phyloP scores from a whole-genome alignment of 2,329 filamentous ascomycete species.

The Bretziella fagacearum region DNA sequence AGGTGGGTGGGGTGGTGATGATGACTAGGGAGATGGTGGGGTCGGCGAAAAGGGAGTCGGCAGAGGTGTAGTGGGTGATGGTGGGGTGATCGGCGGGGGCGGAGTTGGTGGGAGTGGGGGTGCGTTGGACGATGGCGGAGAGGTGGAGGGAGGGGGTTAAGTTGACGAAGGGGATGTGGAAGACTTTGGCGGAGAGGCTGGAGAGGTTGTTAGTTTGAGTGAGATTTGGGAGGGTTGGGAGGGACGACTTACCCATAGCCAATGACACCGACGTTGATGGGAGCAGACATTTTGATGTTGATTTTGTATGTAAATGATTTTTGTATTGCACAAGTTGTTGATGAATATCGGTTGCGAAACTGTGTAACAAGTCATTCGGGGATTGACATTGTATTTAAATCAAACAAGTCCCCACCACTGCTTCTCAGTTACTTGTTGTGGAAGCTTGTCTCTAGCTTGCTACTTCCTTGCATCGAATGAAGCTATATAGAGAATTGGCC shows the following conservation, averaged over 20 bases:
- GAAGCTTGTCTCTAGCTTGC: no score
- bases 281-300: slow-evolving; percentile 8
- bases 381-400: no score
- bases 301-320: not conserved
- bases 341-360: no score
- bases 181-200: slow-evolving; percentile 54
- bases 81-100: slow-evolving; percentile 51
- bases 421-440: no score
- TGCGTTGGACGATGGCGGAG: slow-evolving; percentile 60
- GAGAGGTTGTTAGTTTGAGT: slow-evolving; percentile 13
- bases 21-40: slow-evolving; percentile 49
- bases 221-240: slow-evolving; percentile 2
- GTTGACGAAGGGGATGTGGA: slow-evolving; percentile 63
- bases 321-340: no score
- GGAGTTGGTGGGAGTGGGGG: slow-evolving; percentile 45
- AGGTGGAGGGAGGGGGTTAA: slow-evolving; percentile 29
- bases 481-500: no score
- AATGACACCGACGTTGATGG: slow-evolving; percentile 33
- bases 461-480: no score
- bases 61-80: slow-evolving; percentile 45
- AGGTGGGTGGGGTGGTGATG: slow-evolving; percentile 53
- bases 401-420: no score
- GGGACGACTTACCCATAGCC: slow-evolving; percentile 31
- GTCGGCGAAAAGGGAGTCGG: slow-evolving; percentile 48
- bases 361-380: no score